Evolutionary conservation across 2,329 filamentous ascomycete genomes (phyloP), one percentile per base, ranked within the genome.

Genomic region (Cephalotrichum gorgonifer): DNA sequence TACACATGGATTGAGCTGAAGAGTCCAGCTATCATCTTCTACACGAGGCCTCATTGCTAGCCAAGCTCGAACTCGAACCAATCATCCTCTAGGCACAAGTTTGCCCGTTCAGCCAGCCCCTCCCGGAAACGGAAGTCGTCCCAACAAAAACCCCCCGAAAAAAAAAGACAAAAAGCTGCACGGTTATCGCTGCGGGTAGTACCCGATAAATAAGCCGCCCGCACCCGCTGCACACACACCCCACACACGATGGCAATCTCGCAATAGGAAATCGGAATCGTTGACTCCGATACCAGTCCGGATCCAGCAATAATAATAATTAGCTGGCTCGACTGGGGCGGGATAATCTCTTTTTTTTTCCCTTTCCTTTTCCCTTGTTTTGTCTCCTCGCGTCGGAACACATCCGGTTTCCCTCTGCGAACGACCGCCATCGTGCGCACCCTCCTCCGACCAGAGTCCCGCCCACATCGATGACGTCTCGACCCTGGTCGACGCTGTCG

Each of bases 401-500:
- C 8, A 31, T 31, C 14, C 14, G 7, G 8, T 31, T 14, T 14
- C 28, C 28, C 8, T 7, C 28, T 31, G 7, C 28, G 7, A 31
- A 14, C 14, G 28, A 31, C 28, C 28, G 28, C 28, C 28, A 31
- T n/a, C n/a, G n/a, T n/a, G n/a, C n/a, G n/a, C n/a, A n/a, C n/a
- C n/a, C n/a, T n/a, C n/a, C n/a, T n/a, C n/a, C n/a, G n/a, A n/a
- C n/a, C n/a, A n/a, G n/a, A n/a, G n/a, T n/a, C n/a, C n/a, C n/a
- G n/a, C n/a, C n/a, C 9, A 15, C 25, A 43, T 28, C 35, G 17
- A 49, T 49, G 47, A 49, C 47, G 41, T 20, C 28, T 41, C 38
- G 42, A 5, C 35, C 47, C 20, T 49, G 47, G 47, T 20, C 22
- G 47, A 49, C 47, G 39, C 47, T 49, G 8, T 44, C 47, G 47